Evolutionary conservation across 768 basidiomycete genomes (phyloP).

Genomic region (Pleurotus cornucopiae): DNA sequence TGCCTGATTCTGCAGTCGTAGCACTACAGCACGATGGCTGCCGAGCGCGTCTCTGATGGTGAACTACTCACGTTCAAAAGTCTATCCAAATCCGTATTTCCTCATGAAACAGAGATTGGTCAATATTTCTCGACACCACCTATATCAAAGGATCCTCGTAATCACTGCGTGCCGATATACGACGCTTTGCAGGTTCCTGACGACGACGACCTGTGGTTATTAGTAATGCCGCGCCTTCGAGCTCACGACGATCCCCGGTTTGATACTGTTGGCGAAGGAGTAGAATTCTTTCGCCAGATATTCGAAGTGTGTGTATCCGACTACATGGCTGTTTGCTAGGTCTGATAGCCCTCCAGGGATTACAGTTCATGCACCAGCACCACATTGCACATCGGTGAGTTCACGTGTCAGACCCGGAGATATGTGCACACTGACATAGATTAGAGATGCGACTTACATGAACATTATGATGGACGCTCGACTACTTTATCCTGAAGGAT

Average conservation of each 20-base stretch:
- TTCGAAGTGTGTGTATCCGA: slow-evolving; percentile 21
- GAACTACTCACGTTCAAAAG: slow-evolving; percentile 22
- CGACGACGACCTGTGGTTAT: slow-evolving; percentile 11
- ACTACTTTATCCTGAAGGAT: not conserved
- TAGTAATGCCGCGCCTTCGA: slow-evolving; percentile 20
- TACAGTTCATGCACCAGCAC: slow-evolving; percentile 30
- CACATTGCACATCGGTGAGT: slow-evolving; percentile 29
- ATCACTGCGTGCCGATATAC: slow-evolving; percentile 24
- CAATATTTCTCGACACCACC: slow-evolving; percentile 17
- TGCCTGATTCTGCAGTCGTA: not conserved
- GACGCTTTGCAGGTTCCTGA: slow-evolving; percentile 18
- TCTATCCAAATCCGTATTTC: slow-evolving; percentile 11
- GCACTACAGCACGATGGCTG: slow-evolving; percentile 22
- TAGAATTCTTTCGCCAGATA: slow-evolving; percentile 26
- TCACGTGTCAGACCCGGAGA: too few species aligned
- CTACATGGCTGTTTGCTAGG: too few species aligned
- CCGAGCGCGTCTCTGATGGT: slow-evolving; percentile 22
- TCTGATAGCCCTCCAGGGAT: slow-evolving; percentile 16
- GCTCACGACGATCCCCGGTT: slow-evolving; percentile 19
- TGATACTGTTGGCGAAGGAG: slow-evolving; percentile 25
- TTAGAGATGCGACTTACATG: not conserved
- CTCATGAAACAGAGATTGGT: slow-evolving; percentile 24
- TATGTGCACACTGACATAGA: too few species aligned
- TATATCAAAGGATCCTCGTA: slow-evolving; percentile 12
- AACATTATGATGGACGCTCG: slow-evolving; percentile 10